phyloP scores from a whole-genome alignment of 106 monocot species.

The Iris macrosiphon region DNA sequence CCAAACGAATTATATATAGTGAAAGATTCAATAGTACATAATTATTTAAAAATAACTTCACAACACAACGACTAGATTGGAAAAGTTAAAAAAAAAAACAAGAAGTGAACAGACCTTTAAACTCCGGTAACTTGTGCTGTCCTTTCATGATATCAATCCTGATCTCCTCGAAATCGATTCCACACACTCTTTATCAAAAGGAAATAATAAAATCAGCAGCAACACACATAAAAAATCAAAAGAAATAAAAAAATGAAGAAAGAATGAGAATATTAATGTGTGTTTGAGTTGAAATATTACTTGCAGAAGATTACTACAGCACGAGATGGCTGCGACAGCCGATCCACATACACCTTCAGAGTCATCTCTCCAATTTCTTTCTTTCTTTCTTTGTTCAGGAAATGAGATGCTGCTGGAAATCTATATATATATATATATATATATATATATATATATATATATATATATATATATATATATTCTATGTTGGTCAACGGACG shows the following conservation, averaged over 20 bases:
- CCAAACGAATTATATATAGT: too few species aligned
- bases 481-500: too few species aligned
- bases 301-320: conserved; percentile 91
- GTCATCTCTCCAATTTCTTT: conserved; percentile 15
- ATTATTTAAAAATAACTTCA: too few species aligned
- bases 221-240: neutral
- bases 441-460: too few species aligned
- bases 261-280: too few species aligned
- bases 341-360: conserved; percentile 69
- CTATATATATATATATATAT: too few species aligned
- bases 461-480: too few species aligned
- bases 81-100: neutral
- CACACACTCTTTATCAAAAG: conserved; percentile 48
- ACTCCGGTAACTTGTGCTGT: conserved; percentile 47
- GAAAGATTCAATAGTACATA: too few species aligned
- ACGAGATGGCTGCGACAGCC: conserved; percentile 73
- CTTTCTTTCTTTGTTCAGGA: too few species aligned
- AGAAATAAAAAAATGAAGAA: neutral
- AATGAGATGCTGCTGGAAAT: too few species aligned
- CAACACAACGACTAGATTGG: too few species aligned
- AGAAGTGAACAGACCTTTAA: conserved; percentile 36
- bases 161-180: conserved; percentile 83
- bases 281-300: too few species aligned
- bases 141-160: conserved; percentile 36
- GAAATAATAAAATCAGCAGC: neutral